phyloP scores from a whole-genome alignment of 345 rosid genomes.

The Mangifera indica region DNA sequence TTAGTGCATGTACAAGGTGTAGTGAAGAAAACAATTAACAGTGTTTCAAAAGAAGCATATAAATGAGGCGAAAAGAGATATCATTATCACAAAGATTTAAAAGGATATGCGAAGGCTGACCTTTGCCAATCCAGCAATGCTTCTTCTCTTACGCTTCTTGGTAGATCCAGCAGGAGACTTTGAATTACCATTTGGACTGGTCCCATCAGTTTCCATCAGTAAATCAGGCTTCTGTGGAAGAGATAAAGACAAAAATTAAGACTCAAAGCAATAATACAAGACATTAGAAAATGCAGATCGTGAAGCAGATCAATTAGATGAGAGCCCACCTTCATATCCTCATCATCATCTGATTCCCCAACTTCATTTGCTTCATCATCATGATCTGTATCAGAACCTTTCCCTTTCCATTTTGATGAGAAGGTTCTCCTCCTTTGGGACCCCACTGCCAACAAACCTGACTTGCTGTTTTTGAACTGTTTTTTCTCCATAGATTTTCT shows the following conservation, averaged over 20 bases:
- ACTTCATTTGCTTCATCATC: slow-evolving; percentile 43
- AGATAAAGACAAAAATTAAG: slow-evolving; percentile 13
- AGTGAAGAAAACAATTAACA: no score
- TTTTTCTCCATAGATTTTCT: slow-evolving; percentile 31
- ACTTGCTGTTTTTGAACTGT: slow-evolving; percentile 29
- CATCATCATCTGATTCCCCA: slow-evolving; percentile 44
- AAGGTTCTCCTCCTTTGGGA: slow-evolving; percentile 40
- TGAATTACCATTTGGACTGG: slow-evolving; percentile 25
- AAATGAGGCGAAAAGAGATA: not conserved
- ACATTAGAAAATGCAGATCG: not conserved
- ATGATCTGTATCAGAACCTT: slow-evolving; percentile 42
- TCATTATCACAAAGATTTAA: not conserved
- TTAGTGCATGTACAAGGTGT: no score
- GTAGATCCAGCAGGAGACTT: slow-evolving; percentile 56
- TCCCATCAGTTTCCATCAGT: slow-evolving; percentile 42
- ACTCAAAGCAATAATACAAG: slow-evolving; percentile 10
- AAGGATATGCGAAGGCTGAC: slow-evolving; percentile 30
- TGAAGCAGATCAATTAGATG: slow-evolving; percentile 13
- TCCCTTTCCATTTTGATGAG: slow-evolving; percentile 38
- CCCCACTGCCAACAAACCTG: slow-evolving; percentile 39
- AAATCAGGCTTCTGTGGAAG: slow-evolving; percentile 33
- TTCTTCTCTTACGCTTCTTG: slow-evolving; percentile 77
- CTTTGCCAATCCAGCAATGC: slow-evolving; percentile 70
- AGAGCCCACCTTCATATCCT: slow-evolving; percentile 54
- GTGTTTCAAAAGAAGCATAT: not conserved